Evolutionary conservation across 176 grass and related monocot species (phyloP).

Genomic region (Melocanna baccifera): DNA sequence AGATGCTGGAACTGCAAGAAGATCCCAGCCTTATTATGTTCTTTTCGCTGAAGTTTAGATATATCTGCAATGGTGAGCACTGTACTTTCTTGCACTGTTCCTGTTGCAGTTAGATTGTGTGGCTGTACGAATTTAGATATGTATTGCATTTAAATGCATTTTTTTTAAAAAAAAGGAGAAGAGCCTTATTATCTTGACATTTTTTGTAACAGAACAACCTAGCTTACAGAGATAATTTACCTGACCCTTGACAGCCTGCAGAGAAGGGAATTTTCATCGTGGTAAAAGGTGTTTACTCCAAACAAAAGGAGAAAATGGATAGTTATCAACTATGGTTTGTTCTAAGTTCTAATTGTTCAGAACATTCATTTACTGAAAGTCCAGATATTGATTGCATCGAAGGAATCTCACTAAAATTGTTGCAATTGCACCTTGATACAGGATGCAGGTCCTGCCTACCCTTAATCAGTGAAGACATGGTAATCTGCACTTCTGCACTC

Average conservation of each 20-base stretch:
- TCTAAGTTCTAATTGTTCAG: not conserved
- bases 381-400: not conserved
- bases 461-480: slow-evolving; percentile 34
- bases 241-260: not conserved
- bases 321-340: not conserved
- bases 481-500: slow-evolving; percentile 11
- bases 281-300: not conserved
- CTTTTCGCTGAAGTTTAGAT: slow-evolving; percentile 42
- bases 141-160: not conserved
- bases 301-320: not conserved
- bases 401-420: not conserved
- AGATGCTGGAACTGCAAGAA: slow-evolving; percentile 18
- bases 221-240: not conserved
- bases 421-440: not conserved
- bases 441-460: not conserved
- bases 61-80: slow-evolving; percentile 18
- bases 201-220: not conserved
- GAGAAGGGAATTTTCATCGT: not conserved
- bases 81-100: slow-evolving; percentile 15
- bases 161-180: not conserved
- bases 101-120: slow-evolving; percentile 13
- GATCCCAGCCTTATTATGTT: slow-evolving; percentile 31
- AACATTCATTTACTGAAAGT: not conserved
- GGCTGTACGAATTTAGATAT: not conserved
- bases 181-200: not conserved